Evolutionary conservation across 1,139 yeast genomes (phyloP), one percentile per base, ranked within the genome.

Genomic region (Saccharomyces pastorianus): DNA sequence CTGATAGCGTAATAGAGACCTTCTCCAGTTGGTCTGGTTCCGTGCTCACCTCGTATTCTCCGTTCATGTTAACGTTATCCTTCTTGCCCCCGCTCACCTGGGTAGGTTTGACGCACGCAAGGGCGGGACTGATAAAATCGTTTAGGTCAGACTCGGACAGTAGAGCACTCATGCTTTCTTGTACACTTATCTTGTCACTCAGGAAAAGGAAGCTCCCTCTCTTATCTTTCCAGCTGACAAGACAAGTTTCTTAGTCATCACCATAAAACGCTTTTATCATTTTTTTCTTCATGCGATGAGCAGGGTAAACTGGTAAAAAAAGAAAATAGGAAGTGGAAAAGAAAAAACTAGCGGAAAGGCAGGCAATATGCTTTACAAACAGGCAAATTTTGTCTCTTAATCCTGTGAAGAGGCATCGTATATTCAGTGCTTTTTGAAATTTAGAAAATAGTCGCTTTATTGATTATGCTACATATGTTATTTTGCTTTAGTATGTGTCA

Each of bases 71-170:
- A 42, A 83, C 78, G 63, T 85, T 85, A 38, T 85, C 81, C 59
- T 85, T 80, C n/a, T 66, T 74, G 72, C 59, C 75, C 71, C 27
- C 32, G 11, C 34, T 23, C 8, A 61, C 51, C 73, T 75, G 82
- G 8, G 83, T 85, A 0, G 96, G 98, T 71, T 90, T 93, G 58
- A 91, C 85, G 69, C 99, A 93, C 2, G 96, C 98, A 46, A 88
- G 84, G 0, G 96, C 96, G 0, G 99, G 99, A 49, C 88, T 79
- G 53, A 93, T 91, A 72, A 90, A 93, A 72, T 93, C 99, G 71
- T 95, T 95, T 58, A 93, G 74, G 65, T 93, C 97, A 57, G 88
- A 93, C 29, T 89, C 91, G 26, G 96, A 86, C 56, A 91, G 76
- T 51, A 90, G 75, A 4, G 96, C 88, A 73, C 96, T 86, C 98